A percentile compares a stretch with the other conserved stretches of the same genome.
Conservation (phyloP, 108 stramenopile species). For the Cyclotella kingstonii region DNA sequence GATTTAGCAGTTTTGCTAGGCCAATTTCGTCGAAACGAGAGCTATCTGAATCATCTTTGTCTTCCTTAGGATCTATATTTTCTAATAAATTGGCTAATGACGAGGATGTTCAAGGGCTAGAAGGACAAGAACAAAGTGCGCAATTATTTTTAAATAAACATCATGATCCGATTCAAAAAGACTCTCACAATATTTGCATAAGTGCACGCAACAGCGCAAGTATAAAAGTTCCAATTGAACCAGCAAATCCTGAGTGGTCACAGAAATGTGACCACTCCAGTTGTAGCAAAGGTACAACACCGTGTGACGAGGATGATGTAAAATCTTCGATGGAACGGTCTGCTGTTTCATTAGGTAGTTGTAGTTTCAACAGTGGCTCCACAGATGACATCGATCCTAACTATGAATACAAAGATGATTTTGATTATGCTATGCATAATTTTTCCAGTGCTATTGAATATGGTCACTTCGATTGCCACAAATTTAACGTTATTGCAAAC, state of each 20-base stretch:
- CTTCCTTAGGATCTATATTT: background rate
- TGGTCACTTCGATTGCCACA: conserved; percentile 24
- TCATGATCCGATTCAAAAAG: too few relatives aligned
- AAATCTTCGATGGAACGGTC: background rate
- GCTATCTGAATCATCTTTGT: background rate
- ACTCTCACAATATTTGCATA: too few relatives aligned
- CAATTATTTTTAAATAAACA: too few relatives aligned
- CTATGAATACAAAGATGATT: conserved; percentile 28
- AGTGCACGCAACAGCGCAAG: too few relatives aligned
- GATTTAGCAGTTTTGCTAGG: background rate
- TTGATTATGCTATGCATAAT: conserved; percentile 36
- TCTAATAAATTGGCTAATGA: background rate
- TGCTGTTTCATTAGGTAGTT: background rate
- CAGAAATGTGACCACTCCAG: too few relatives aligned
- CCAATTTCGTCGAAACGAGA: background rate
- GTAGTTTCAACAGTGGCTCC: background rate
- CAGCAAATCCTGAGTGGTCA: too few relatives aligned
- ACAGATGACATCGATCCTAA: conserved; percentile 14
- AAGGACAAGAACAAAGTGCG: too few relatives aligned
- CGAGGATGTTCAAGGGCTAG: too few relatives aligned
- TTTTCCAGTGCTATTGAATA: conserved; percentile 27
- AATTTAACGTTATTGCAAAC: background rate
- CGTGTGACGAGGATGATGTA: background rate
- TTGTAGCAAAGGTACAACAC: background rate
- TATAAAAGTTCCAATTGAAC: too few relatives aligned